Evolutionary conservation across 108 stramenopile genomes (phyloP), one percentile per base, ranked within the genome.

Genomic region (Pseudonitzschia pungens): DNA sequence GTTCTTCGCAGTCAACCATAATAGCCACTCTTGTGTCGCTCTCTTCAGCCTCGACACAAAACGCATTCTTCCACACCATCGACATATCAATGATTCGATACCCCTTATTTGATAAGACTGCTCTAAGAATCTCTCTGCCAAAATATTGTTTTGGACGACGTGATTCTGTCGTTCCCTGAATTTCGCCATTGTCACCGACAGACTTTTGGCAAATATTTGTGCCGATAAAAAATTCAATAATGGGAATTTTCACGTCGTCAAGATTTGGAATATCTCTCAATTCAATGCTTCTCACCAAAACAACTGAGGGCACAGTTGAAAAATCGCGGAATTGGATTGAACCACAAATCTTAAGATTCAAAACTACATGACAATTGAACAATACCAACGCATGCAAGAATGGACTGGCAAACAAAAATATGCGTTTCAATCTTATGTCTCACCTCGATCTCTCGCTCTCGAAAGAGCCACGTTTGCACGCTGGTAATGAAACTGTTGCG

Each of bases 391-490:
- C 36, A 36, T 6, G 6, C 36, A 36, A 36, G 6, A 36, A 5
- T 36, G 4, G n/a, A 43, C 42, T 43, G 9, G 42, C 42, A 11
- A 6, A 48, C 45, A 18, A 18, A 14, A 48, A 48, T n/a, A n/a
- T n/a, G n/a, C n/a, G n/a, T n/a, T n/a, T n/a, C n/a, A n/a, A n/a
- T n/a, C n/a, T n/a, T n/a, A 2, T 48, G 14, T 48, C 45, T 48
- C 45, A 48, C 45, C 45, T 51, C 83, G 74, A 53, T 88, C 84
- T 28, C 83, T 63, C 27, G 87, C 84, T 40, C 87, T 32, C 0
- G 83, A 84, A 60, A 88, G 42, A 20, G 87, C 87, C 31, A 88
- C 87, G 53, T 88, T 88, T 14, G 65, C 67, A 18, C 87, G 77
- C 72, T 88, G 87, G 0, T 54, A 69, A 71, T 88, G 82, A 75